phyloP scores from a whole-genome alignment of 148 eudicot species.

The Vaccinium darrowii region DNA sequence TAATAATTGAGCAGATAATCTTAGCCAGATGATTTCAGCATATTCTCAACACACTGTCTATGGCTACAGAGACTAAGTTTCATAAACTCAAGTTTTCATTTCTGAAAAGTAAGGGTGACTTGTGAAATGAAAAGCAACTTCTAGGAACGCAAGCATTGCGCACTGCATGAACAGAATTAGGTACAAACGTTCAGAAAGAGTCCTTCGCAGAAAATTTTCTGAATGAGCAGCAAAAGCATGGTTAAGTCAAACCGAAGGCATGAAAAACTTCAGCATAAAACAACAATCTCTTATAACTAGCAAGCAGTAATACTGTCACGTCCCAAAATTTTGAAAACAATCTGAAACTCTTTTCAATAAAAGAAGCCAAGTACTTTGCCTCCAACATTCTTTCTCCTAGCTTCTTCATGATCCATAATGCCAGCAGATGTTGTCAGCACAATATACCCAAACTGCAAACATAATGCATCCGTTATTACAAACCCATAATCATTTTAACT shows the following conservation, averaged over 20 bases:
- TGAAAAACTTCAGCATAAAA: slow-evolving; percentile 14
- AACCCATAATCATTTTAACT: neutral
- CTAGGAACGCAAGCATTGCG: no score
- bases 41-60: no score
- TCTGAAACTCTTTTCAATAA: slow-evolving; percentile 33
- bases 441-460: slow-evolving; percentile 71
- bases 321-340: neutral
- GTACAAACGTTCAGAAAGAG: no score
- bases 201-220: no score
- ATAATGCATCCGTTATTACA: neutral
- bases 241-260: neutral
- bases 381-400: slow-evolving; percentile 74
- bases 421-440: slow-evolving; percentile 76
- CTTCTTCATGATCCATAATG: slow-evolving; percentile 81
- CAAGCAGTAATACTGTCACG: neutral
- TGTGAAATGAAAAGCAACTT: no score
- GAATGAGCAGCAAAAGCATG: neutral
- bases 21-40: no score
- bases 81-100: no score
- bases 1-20: no score
- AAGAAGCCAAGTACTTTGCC: slow-evolving; percentile 80
- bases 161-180: no score
- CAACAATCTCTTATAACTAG: neutral
- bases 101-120: no score
- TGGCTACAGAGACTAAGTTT: no score